A percentile compares a stretch with the other conserved stretches of the same genome.
Conservation (phyloP, 805 yeast genomes). For the Metschnikowia lunata region DNA sequence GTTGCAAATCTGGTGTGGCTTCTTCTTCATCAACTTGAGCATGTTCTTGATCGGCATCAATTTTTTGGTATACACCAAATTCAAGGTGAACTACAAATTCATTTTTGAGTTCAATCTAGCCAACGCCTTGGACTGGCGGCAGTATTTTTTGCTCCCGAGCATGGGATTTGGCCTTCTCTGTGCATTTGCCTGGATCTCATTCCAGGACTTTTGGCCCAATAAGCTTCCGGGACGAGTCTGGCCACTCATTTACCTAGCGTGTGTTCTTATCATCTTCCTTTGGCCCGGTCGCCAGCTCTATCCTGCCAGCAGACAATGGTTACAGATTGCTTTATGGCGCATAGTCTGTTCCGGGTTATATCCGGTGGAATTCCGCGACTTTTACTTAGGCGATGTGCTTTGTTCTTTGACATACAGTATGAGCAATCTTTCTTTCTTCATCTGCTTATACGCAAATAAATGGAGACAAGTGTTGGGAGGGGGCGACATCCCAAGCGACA, state of each 20-base stretch:
- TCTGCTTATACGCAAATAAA: constrained; percentile 71
- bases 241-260: constrained; percentile 74
- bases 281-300: constrained; percentile 60
- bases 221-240: constrained; percentile 62
- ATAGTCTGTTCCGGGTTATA: constrained; percentile 76
- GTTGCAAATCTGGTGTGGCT: constrained; percentile 92
- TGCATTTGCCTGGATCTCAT: constrained; percentile 71
- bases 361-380: constrained; percentile 94
- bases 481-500: constrained; percentile 18
- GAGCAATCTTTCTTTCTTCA: constrained; percentile 79
- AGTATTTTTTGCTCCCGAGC: constrained; percentile 63
- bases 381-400: constrained; percentile 86
- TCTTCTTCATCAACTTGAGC: constrained; percentile 60
- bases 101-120: constrained; percentile 83
- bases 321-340: constrained; percentile 66
- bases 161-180: constrained; percentile 52
- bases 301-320: constrained; percentile 72
- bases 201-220: constrained; percentile 61
- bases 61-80: constrained; percentile 67
- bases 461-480: constrained; percentile 56
- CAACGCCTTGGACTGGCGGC: constrained; percentile 59
- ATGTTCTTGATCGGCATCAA: constrained; percentile 61
- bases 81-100: constrained; percentile 82
- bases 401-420: constrained; percentile 85
- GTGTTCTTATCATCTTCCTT: constrained; percentile 43